Conservation (phyloP, 805 yeast genomes). For the Nakazawaea wyomingensis region DNA sequence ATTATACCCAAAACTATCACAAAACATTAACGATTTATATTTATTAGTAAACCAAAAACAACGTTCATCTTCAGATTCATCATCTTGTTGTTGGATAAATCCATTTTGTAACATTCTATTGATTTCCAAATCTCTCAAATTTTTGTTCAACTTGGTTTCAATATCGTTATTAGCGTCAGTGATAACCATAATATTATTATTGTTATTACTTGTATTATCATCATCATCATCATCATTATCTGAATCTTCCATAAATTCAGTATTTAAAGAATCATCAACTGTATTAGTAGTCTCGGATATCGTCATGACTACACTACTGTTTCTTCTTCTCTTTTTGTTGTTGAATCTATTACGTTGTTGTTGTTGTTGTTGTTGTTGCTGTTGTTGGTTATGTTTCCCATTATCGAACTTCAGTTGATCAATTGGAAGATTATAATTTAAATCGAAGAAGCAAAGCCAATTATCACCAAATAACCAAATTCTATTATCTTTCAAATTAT, state of each 20-base stretch:
- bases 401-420: slow-evolving; percentile 23
- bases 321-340: slow-evolving; percentile 27
- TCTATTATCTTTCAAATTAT: slow-evolving; percentile 33
- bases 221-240: slow-evolving; percentile 26
- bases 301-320: slow-evolving; percentile 22
- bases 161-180: slow-evolving; percentile 2
- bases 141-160: slow-evolving; percentile 5
- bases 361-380: slow-evolving; percentile 26
- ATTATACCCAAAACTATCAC: slow-evolving; percentile 44
- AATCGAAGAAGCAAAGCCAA: slow-evolving; percentile 76
- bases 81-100: slow-evolving; percentile 15
- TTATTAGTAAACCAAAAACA: slow-evolving; percentile 74
- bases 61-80: slow-evolving; percentile 24
- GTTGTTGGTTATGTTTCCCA: slow-evolving; percentile 26
- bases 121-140: slow-evolving; percentile 13
- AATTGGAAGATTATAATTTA: slow-evolving; percentile 50
- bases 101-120: slow-evolving; percentile 14
- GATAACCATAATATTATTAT: neutral
- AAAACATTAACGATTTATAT: slow-evolving; percentile 67
- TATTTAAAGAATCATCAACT: slow-evolving; percentile 15
- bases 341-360: slow-evolving; percentile 27
- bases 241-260: slow-evolving; percentile 26
- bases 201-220: no score
- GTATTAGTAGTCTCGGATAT: slow-evolving; percentile 32
- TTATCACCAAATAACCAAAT: slow-evolving; percentile 86